These are phyloP conservation scores for Blastomyces percursus DNA, from an alignment of 2,329 filamentous ascomycete genomes.

Conservation along the genomic window DNA sequence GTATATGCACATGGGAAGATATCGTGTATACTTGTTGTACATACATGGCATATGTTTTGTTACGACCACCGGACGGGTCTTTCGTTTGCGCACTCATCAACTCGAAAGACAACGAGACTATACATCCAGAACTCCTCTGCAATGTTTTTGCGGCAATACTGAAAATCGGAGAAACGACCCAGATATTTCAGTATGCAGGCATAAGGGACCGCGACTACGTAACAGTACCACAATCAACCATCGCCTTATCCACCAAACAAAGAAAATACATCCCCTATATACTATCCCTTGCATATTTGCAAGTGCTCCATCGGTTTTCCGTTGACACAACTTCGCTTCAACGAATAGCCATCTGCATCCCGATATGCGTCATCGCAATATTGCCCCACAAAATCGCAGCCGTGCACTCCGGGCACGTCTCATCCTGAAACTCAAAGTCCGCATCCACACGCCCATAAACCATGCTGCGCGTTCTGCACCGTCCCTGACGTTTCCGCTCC, in stretches of 20 bases:
- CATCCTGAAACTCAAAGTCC: slow-evolving; percentile 11
- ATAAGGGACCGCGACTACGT: neutral
- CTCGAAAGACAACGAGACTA: neutral
- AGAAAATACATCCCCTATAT: neutral
- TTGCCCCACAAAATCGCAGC: slow-evolving; percentile 8
- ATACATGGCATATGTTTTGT: neutral
- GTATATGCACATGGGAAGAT: neutral
- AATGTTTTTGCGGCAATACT: neutral
- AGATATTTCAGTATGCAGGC: neutral
- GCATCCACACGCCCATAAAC: slow-evolving; percentile 9
- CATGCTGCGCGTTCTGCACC: slow-evolving; percentile 7
- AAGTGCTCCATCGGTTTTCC: neutral
- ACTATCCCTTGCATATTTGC: neutral
- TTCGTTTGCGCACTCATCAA: neutral
- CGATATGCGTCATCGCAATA: slow-evolving; percentile 1
- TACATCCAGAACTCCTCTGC: neutral
- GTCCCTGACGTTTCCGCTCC: slow-evolving; percentile 4
- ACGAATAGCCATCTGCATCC: slow-evolving; percentile 6
- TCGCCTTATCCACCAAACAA: neutral
- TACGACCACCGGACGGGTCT: neutral
- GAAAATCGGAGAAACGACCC: neutral
- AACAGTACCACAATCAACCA: neutral
- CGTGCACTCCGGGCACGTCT: slow-evolving; percentile 12
- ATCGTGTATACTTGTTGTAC: neutral
- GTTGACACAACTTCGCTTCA: neutral